Evolutionary conservation across 2,329 filamentous ascomycete species (phyloP).

Genomic region (Botryotinia globosa): DNA sequence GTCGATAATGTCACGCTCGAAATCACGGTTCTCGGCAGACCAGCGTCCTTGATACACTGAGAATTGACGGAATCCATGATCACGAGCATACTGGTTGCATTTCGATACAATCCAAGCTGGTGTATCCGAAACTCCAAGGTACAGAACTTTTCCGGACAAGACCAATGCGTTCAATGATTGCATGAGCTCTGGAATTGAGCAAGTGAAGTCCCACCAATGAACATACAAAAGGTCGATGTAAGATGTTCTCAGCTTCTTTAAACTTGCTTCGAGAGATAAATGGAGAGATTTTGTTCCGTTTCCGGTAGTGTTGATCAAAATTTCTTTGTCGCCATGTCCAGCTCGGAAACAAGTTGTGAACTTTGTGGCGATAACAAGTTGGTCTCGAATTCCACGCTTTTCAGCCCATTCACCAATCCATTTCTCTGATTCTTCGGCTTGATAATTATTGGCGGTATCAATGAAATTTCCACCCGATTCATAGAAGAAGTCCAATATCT

Average conservation of each 20-base stretch:
- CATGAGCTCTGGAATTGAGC: conserved; percentile 65
- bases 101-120: conserved; percentile 68
- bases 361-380: conserved; percentile 68
- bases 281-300: conserved; percentile 62
- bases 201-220: conserved; percentile 68
- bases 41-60: conserved; percentile 66
- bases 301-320: conserved; percentile 50
- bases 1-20: conserved; percentile 59
- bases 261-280: conserved; percentile 52
- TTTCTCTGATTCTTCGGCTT: conserved; percentile 55
- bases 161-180: conserved; percentile 63
- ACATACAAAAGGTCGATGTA: conserved; percentile 68
- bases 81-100: conserved; percentile 66
- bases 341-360: conserved; percentile 38
- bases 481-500: conserved; percentile 55
- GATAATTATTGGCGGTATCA: conserved; percentile 68
- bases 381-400: conserved; percentile 58
- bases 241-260: conserved; percentile 61
- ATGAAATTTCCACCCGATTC: conserved; percentile 65
- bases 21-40: conserved; percentile 61
- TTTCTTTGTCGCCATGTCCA: conserved; percentile 35
- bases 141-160: conserved; percentile 59
- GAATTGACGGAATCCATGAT: conserved; percentile 68
- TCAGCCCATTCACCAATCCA: conserved; percentile 73
- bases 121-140: conserved; percentile 65